These are phyloP conservation scores for Plasmodium inui DNA, from an alignment of 169 alveolate species.

Conservation along the genomic window DNA sequence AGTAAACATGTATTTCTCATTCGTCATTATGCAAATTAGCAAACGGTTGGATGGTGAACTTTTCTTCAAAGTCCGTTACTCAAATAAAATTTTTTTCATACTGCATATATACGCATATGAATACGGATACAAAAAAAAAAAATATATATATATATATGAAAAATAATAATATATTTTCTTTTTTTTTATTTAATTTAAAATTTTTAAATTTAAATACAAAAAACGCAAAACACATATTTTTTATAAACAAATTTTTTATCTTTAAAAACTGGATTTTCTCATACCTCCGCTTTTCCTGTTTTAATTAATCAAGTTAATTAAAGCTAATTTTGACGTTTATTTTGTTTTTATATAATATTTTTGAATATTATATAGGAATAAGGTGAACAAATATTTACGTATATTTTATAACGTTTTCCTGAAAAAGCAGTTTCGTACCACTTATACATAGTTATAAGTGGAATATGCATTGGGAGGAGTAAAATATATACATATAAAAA, in stretches of 20 bases:
- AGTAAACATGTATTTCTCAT: not conserved
- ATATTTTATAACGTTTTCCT: not conserved
- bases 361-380: not conserved
- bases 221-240: not conserved
- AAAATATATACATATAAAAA: not conserved
- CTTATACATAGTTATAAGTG: not conserved
- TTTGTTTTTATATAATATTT: slow-evolving; percentile 5
- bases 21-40: not conserved
- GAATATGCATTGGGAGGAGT: not conserved
- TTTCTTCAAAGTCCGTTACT: not conserved
- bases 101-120: not conserved
- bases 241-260: not conserved
- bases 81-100: not conserved
- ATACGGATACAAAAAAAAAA: not conserved
- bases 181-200: not conserved
- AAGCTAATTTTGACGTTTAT: not conserved
- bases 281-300: not conserved
- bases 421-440: not conserved
- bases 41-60: not conserved
- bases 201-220: not conserved
- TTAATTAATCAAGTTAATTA: not conserved
- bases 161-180: not conserved
- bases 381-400: not conserved
- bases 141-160: too few relatives aligned
- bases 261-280: not conserved